These are phyloP conservation scores for Parastagonospora nodorum DNA, from an alignment of 2,329 filamentous ascomycete genomes.

Conservation along the genomic window DNA sequence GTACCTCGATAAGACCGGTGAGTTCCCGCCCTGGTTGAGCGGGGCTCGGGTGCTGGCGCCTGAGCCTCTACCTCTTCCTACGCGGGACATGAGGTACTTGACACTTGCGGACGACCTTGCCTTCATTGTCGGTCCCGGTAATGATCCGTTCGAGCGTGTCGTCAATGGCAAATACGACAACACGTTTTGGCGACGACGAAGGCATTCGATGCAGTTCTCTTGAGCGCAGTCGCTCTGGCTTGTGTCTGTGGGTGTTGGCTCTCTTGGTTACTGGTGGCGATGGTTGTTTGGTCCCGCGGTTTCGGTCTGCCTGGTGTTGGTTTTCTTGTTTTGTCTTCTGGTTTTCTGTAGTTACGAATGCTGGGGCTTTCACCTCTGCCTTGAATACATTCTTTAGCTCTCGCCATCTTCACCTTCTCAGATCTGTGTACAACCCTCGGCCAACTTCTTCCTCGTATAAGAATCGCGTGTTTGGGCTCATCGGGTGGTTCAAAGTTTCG, in stretches of 20 bases:
- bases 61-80: background rate
- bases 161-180: background rate
- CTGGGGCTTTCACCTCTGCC: background rate
- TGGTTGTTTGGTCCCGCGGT: background rate
- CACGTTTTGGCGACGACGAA: background rate
- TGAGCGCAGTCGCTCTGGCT: slow-evolving; percentile 6
- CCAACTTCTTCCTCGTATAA: slow-evolving; percentile 35
- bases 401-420: slow-evolving; percentile 16
- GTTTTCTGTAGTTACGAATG: too few relatives aligned
- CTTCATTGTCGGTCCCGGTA: slow-evolving; percentile 10
- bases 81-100: slow-evolving; percentile 12
- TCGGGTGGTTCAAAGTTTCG: slow-evolving; percentile 13
- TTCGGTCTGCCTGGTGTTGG: slow-evolving; percentile 41
- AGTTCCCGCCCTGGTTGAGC: slow-evolving; percentile 1
- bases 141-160: slow-evolving; percentile 3
- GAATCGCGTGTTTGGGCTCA: slow-evolving; percentile 30
- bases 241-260: background rate
- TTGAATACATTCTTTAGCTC: background rate
- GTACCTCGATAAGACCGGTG: slow-evolving; percentile 2
- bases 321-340: background rate
- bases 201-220: slow-evolving; percentile 4
- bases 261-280: background rate
- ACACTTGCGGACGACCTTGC: slow-evolving; percentile 8
- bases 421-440: slow-evolving; percentile 21
- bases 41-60: background rate